These are phyloP conservation scores for Alternaria arborescens DNA, from an alignment of 2,329 filamentous ascomycete species.

Conservation along the genomic window DNA sequence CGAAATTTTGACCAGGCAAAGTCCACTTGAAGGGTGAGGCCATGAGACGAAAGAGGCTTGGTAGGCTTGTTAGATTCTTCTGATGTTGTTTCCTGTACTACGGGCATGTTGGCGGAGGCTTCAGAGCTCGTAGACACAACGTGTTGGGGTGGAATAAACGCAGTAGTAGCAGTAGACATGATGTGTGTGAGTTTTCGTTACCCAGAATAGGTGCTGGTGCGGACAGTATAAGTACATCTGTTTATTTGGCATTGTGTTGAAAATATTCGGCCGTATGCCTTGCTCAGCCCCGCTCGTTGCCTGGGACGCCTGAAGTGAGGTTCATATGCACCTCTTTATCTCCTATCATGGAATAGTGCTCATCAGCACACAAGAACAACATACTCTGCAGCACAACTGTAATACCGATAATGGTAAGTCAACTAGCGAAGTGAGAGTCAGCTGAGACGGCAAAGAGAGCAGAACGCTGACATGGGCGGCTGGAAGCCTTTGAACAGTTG, in stretches of 20 bases:
- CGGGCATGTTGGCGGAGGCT: neutral
- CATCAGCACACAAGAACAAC: neutral
- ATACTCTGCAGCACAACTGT: neutral
- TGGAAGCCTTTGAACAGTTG: neutral
- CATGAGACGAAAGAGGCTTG: neutral
- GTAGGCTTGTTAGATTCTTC: neutral
- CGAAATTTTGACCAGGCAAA: conserved; percentile 33
- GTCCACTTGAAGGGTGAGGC: conserved; percentile 26
- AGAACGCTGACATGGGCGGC: neutral
- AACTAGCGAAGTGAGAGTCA: neutral
- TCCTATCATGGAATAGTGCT: neutral
- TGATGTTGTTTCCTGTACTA: neutral
- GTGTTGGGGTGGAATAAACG: neutral
- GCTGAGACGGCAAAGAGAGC: neutral
- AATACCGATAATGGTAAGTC: neutral
- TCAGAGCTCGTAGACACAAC: neutral
- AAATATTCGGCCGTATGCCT: neutral
- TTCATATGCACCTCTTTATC: neutral
- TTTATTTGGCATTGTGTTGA: neutral
- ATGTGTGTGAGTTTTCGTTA: neutral
- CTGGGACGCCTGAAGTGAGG: neutral
- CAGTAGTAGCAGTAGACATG: neutral
- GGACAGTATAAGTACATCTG: neutral
- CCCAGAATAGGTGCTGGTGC: neutral
- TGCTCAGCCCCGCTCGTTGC: conserved; percentile 3